Percentiles rank a stretch among this genome's conserved stretches.
These are phyloP conservation scores for Pestalotiopsis sp. DNA, from an alignment of 2,329 filamentous ascomycete species.

Conservation along the genomic window DNA sequence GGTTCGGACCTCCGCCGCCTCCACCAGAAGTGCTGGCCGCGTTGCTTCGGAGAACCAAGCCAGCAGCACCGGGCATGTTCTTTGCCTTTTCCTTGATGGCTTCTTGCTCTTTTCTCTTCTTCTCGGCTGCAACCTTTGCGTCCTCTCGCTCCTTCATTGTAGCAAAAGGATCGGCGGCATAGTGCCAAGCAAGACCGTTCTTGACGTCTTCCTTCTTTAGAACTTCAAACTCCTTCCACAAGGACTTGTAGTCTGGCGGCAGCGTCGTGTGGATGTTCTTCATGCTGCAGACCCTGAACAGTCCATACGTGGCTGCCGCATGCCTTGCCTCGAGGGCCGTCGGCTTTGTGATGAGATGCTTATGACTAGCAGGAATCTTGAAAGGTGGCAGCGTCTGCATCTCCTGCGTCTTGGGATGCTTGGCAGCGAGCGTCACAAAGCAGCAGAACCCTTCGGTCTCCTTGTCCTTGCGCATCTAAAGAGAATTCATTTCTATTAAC, in stretches of 20 bases:
- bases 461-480: constrained; percentile 51
- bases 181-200: constrained; percentile 84
- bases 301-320: constrained; percentile 87
- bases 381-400: constrained; percentile 76
- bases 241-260: constrained; percentile 82
- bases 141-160: constrained; percentile 79
- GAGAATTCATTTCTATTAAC: constrained; percentile 21
- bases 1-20: constrained; percentile 39
- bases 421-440: constrained; percentile 75
- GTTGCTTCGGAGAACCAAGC: constrained; percentile 53
- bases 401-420: constrained; percentile 83
- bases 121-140: constrained; percentile 73
- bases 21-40: constrained; percentile 34
- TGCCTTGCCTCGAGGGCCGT: constrained; percentile 90
- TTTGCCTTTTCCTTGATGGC: constrained; percentile 70
- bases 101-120: constrained; percentile 74
- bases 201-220: constrained; percentile 82
- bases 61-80: constrained; percentile 62
- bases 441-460: constrained; percentile 75
- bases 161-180: constrained; percentile 92
- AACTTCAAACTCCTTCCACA: constrained; percentile 90
- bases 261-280: constrained; percentile 95
- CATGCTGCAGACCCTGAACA: constrained; percentile 93
- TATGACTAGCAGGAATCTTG: constrained; percentile 75
- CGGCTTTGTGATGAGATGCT: constrained; percentile 73